A percentile compares a stretch with the other conserved stretches of the same genome.
Conservation (phyloP, 768 basidiomycete species). For the Hortiboletus campestris region DNA sequence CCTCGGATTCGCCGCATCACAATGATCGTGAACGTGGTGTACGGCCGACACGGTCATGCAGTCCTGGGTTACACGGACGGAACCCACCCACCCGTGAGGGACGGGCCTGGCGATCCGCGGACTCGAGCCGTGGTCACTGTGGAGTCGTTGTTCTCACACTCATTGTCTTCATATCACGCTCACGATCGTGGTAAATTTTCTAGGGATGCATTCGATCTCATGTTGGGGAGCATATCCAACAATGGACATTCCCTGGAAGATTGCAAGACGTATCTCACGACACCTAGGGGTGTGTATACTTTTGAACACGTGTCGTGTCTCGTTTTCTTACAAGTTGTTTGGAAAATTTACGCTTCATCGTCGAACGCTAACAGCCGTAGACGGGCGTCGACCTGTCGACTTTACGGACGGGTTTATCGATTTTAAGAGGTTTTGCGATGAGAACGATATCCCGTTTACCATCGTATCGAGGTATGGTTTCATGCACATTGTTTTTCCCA, state of each 20-base stretch:
- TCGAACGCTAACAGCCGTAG: constrained; percentile 5
- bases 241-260: constrained; percentile 82
- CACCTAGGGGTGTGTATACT: constrained; percentile 48
- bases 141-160: constrained; percentile 3
- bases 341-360: background rate
- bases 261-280: constrained; percentile 71
- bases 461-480: constrained; percentile 83
- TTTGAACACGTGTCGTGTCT: background rate
- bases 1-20: background rate
- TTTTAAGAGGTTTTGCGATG: constrained; percentile 84
- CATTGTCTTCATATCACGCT: constrained; percentile 6
- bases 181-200: constrained; percentile 16
- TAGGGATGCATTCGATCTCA: constrained; percentile 85
- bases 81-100: background rate
- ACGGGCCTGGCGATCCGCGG: constrained; percentile 3
- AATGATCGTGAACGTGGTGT: background rate
- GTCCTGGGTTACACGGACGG: background rate
- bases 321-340: background rate
- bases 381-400: constrained; percentile 10
- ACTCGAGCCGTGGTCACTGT: background rate
- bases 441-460: constrained; percentile 78
- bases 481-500: background rate
- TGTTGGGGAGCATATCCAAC: constrained; percentile 75
- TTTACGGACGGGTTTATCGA: constrained; percentile 66
- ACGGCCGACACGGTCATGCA: background rate